A percentile compares a stretch with the other conserved stretches of the same genome.
Evolutionary conservation across 2,329 filamentous ascomycete species (phyloP).

Genomic region (Pseudocercospora vitis): DNA sequence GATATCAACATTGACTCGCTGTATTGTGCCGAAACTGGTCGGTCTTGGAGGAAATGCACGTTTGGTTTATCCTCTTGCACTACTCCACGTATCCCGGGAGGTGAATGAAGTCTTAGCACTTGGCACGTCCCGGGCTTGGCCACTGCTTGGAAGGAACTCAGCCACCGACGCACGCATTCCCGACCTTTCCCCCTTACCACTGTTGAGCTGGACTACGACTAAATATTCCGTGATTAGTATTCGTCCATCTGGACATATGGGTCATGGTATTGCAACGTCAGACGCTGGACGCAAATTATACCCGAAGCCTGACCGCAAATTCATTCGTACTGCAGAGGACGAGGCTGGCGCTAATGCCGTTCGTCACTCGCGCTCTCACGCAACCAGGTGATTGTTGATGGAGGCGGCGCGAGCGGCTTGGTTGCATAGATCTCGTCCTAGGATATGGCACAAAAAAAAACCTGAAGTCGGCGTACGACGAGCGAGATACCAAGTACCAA

Average conservation of each 20-base stretch:
- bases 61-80: conserved; percentile 4
- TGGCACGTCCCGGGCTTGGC: conserved; percentile 28
- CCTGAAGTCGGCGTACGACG: neutral
- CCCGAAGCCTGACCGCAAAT: neutral
- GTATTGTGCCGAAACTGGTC: neutral
- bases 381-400: no score
- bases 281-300: neutral
- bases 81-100: conserved; percentile 8
- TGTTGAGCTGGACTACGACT: conserved; percentile 3
- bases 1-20: neutral
- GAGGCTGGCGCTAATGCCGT: neutral
- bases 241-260: neutral
- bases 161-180: conserved; percentile 33
- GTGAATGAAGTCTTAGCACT: conserved; percentile 15
- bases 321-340: neutral
- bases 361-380: no score
- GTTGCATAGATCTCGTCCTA: no score
- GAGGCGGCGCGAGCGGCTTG: no score
- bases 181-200: no score
- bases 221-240: neutral
- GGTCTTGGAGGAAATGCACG: neutral
- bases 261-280: neutral
- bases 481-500: neutral
- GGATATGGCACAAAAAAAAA: no score
- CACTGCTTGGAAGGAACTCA: conserved; percentile 37